These are phyloP conservation scores for Mercurialis annua DNA, from an alignment of 345 rosid species.

Conservation along the genomic window DNA sequence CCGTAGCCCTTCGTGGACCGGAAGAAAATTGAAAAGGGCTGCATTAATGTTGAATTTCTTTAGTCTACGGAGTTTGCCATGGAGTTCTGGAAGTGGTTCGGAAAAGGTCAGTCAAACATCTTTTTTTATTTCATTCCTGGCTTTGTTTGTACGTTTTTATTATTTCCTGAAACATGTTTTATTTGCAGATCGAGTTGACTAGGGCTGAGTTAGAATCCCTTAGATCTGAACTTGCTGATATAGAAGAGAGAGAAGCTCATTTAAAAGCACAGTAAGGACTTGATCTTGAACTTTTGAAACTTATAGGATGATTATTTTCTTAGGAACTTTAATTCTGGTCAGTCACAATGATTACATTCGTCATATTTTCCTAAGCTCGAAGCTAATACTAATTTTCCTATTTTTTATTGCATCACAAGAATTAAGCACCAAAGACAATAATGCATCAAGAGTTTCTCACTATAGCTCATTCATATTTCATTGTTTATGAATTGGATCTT, in stretches of 20 bases:
- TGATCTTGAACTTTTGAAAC: constrained; percentile 11
- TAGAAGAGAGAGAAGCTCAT: constrained; percentile 89
- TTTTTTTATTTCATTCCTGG: constrained; percentile 13
- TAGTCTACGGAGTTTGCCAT: constrained; percentile 64
- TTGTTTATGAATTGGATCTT: not conserved
- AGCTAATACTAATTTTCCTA: too few relatives aligned
- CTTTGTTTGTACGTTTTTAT: constrained; percentile 7
- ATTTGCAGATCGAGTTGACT: constrained; percentile 62
- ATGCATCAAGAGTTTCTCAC: not conserved
- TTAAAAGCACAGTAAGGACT: constrained; percentile 81
- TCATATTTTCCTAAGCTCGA: too few relatives aligned
- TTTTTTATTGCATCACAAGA: not conserved
- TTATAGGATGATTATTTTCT: not conserved
- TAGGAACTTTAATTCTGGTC: not conserved
- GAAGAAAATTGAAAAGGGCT: constrained; percentile 49
- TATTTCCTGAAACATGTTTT: constrained; percentile 11
- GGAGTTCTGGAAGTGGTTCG: constrained; percentile 64
- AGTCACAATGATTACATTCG: not conserved
- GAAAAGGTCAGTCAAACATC: constrained; percentile 53
- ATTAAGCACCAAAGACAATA: not conserved
- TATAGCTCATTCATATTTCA: not conserved
- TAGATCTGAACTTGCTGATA: constrained; percentile 64
- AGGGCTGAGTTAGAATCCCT: constrained; percentile 77
- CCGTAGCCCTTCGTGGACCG: constrained; percentile 36
- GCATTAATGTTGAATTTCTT: constrained; percentile 74